Conservation (phyloP, 306 rosid species). For the Quercus glauca region DNA sequence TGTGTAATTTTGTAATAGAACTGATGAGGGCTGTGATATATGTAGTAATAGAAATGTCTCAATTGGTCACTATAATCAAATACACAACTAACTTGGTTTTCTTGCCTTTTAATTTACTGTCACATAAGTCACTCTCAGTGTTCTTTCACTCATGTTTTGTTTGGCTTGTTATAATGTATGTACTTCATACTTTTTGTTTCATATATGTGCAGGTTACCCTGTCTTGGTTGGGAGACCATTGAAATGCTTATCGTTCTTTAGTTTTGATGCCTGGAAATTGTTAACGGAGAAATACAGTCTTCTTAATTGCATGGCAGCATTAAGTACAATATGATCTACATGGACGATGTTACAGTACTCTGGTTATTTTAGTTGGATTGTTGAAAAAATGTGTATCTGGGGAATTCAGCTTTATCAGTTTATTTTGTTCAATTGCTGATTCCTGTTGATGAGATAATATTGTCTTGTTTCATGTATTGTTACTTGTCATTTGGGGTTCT, state of each 20-base stretch:
- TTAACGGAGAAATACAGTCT: constrained; percentile 32
- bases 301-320: constrained; percentile 30
- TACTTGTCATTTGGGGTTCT: no score
- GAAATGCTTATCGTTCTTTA: constrained; percentile 20
- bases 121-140: neutral
- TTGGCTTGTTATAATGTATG: constrained; percentile 1
- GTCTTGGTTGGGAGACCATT: constrained; percentile 22
- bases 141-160: neutral
- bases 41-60: neutral
- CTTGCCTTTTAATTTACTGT: neutral
- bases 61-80: neutral
- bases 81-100: neutral
- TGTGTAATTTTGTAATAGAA: neutral
- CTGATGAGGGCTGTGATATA: neutral
- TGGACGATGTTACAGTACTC: constrained; percentile 5
- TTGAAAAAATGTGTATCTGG: constrained; percentile 14
- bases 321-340: constrained; percentile 36
- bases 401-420: neutral
- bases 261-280: constrained; percentile 25
- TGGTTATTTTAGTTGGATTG: constrained; percentile 21
- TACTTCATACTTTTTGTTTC: constrained; percentile 9
- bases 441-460: constrained; percentile 1
- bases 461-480: constrained; percentile 1
- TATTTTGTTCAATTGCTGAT: neutral
- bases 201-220: constrained; percentile 24